Conservation (phyloP, 2,329 filamentous ascomycete genomes). For the Trichoderma semiorbis region DNA sequence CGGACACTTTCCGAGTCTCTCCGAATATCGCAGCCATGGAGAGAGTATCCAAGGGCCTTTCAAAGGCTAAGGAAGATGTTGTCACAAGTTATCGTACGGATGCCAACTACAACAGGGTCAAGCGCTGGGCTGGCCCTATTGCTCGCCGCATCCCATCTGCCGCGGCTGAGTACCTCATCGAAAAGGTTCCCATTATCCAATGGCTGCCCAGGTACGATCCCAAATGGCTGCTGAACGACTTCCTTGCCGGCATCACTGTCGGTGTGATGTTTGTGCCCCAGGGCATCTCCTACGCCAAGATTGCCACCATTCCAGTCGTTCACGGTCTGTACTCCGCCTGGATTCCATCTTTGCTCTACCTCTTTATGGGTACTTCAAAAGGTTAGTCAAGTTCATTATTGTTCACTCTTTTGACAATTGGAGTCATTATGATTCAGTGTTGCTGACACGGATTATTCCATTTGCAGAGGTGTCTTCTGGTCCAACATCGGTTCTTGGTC, state of each 20-base stretch:
- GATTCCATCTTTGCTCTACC: slow-evolving; percentile 55
- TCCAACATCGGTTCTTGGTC: slow-evolving; percentile 61
- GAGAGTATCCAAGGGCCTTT: slow-evolving; percentile 12
- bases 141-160: slow-evolving; percentile 45
- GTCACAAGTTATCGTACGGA: slow-evolving; percentile 26
- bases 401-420: neutral
- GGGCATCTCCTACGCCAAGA: slow-evolving; percentile 59
- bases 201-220: slow-evolving; percentile 62
- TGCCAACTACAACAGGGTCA: slow-evolving; percentile 27
- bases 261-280: slow-evolving; percentile 61
- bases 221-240: slow-evolving; percentile 59
- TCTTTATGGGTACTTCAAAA: slow-evolving; percentile 61
- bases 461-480: slow-evolving; percentile 56
- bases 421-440: neutral
- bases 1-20: neutral
- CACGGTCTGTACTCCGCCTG: slow-evolving; percentile 59
- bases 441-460: neutral
- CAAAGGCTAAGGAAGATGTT: slow-evolving; percentile 22
- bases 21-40: slow-evolving; percentile 21
- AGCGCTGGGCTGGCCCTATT: slow-evolving; percentile 26
- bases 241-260: slow-evolving; percentile 59
- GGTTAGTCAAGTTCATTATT: slow-evolving; percentile 34
- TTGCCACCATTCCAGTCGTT: slow-evolving; percentile 59
- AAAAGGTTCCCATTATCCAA: slow-evolving; percentile 59
- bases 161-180: slow-evolving; percentile 52